Evolutionary conservation across 345 rosid species (phyloP), one percentile per base, ranked within the genome.

Genomic region (Kandelia obovata): DNA sequence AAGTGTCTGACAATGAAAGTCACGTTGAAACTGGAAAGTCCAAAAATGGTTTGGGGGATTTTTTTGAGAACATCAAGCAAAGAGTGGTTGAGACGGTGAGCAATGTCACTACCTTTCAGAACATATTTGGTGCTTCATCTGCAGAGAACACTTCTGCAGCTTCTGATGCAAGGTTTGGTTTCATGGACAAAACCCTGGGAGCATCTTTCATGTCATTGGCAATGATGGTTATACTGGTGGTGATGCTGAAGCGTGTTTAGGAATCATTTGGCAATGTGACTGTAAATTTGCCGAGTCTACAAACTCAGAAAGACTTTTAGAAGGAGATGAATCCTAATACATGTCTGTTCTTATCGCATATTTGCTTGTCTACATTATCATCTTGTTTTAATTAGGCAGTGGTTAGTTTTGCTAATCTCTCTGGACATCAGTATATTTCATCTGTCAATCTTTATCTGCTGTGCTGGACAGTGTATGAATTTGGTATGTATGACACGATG

Each of bases 121-220:
- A 73, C 63, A 77, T 85, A 69, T 88, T 88, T 66, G 72, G 81
- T 51, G 25, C 23, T 15, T 65, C 84, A 6, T 31, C 87, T 0
- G 79, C 66, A 5, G 85, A 78, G 19, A 75, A 72, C 49, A 13
- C 4, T 39, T 61, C 84, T n/a, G 53, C 69, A 15, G 73, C 17
- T 43, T 43, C 67, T 2, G 81, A 77, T 55, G 84, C 73, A 5
- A 71, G 77, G 72, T 31, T 65, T 25, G 30, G 21, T 32, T 30
- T 57, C 71, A 16, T 39, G 0, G 93, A 85, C 1, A 79, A 59
- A 25, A 64, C 80, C 26, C 0, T 75, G 30, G 88, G 83, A 68
- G 75, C 77, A 17, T 47, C 85, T 16, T 30, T 92, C n/a, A 71
- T 88, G 81, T 92, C 78, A 57, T 73, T 90, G 82, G 95, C 85